These are phyloP conservation scores for Ulota crispa DNA, from an alignment of 225 moss, liverwort and hornwort genomes.

Conservation along the genomic window DNA sequence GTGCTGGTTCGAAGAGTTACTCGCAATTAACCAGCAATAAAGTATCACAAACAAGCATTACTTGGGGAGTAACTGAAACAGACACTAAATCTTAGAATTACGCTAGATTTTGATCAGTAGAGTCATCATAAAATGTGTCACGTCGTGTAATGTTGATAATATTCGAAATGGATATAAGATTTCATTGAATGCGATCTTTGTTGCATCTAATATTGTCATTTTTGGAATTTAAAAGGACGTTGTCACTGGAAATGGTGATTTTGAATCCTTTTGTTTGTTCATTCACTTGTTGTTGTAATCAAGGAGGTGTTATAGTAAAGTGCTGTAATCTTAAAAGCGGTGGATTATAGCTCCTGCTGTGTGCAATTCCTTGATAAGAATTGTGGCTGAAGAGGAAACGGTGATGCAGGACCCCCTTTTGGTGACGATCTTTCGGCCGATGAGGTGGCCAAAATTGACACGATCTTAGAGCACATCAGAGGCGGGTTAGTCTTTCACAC, in stretches of 20 bases:
- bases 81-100: neutral
- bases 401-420: slow-evolving; percentile 32
- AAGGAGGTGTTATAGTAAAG: neutral
- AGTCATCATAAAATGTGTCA: neutral
- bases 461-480: slow-evolving; percentile 36
- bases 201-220: neutral
- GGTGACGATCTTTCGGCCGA: slow-evolving; percentile 13
- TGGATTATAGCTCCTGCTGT: neutral
- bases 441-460: slow-evolving; percentile 9
- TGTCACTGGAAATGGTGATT: neutral
- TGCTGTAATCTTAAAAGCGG: neutral
- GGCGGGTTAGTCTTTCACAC: slow-evolving; percentile 36
- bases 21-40: neutral
- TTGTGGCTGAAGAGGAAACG: slow-evolving; percentile 27
- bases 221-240: neutral
- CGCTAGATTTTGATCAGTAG: neutral
- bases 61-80: neutral
- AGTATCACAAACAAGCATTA: neutral
- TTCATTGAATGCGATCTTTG: neutral
- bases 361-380: neutral
- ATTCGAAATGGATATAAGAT: neutral
- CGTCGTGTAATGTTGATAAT: neutral
- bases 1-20: neutral
- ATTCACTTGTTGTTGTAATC: neutral
- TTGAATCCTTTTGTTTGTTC: neutral